These are phyloP conservation scores for Osmanthus fragrans DNA, from an alignment of 257 asterid species.

Conservation along the genomic window DNA sequence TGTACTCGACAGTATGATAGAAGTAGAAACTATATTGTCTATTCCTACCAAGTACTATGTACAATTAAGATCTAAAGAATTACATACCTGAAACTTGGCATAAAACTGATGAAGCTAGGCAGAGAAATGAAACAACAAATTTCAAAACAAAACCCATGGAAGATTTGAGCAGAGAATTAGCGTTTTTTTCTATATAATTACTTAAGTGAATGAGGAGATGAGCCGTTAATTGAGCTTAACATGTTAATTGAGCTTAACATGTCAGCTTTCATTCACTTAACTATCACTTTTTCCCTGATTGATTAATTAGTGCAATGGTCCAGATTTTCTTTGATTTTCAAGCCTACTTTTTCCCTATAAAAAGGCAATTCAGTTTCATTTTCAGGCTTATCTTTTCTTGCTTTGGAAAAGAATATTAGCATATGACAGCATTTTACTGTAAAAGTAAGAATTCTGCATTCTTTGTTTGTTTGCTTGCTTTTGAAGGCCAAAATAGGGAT, in stretches of 20 bases:
- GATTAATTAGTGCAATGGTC: constrained; percentile 25
- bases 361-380: constrained; percentile 32
- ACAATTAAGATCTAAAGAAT: constrained; percentile 9
- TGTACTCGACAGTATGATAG: background rate
- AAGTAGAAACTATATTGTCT: background rate
- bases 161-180: constrained; percentile 31
- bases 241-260: constrained; percentile 15
- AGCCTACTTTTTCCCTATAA: constrained; percentile 21
- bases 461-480: constrained; percentile 16
- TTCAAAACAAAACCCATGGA: constrained; percentile 49
- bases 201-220: constrained; percentile 25
- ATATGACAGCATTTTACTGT: constrained; percentile 39
- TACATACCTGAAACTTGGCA: constrained; percentile 79
- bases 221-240: constrained; percentile 12
- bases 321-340: constrained; percentile 30
- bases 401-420: constrained; percentile 57
- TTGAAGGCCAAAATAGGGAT: background rate
- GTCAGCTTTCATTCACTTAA: constrained; percentile 20
- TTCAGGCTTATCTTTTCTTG: constrained; percentile 39
- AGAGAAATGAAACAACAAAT: constrained; percentile 34
- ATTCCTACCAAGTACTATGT: no score
- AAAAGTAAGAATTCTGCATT: constrained; percentile 33
- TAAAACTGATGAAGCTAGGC: constrained; percentile 47
- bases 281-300: constrained; percentile 40
- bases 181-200: constrained; percentile 7